Evolutionary conservation across 2,329 filamentous ascomycete genomes (phyloP).

Genomic region (Nigrospora oryzae): DNA sequence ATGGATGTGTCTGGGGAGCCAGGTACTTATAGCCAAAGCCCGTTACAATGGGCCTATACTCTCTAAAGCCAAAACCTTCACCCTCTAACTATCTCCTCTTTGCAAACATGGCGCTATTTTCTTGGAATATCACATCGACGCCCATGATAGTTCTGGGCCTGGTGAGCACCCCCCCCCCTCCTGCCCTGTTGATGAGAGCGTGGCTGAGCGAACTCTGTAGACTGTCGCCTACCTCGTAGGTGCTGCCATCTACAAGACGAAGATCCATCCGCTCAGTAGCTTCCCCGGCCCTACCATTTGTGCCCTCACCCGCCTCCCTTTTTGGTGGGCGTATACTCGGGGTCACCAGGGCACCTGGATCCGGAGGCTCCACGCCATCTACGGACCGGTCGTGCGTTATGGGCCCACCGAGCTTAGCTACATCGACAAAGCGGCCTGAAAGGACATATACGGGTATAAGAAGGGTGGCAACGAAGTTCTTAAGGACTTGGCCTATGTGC

Average conservation of each 20-base stretch:
- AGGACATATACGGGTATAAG: conserved; percentile 2
- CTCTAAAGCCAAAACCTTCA: too few relatives aligned
- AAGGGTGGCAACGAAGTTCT: conserved; percentile 4
- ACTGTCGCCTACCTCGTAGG: background rate
- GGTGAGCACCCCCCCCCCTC: too few relatives aligned
- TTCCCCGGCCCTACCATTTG: background rate
- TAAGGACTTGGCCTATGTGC: background rate
- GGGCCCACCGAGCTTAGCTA: conserved; percentile 1
- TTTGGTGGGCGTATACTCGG: background rate
- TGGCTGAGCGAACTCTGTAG: too few relatives aligned
- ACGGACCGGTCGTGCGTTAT: conserved; percentile 1
- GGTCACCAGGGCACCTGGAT: conserved; percentile 1
- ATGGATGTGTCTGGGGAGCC: too few relatives aligned
- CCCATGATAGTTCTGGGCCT: too few relatives aligned
- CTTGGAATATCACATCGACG: too few relatives aligned
- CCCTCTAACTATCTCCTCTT: too few relatives aligned
- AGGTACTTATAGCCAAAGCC: too few relatives aligned
- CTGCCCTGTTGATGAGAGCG: too few relatives aligned
- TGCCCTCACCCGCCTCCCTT: conserved; percentile 1
- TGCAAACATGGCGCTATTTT: too few relatives aligned
- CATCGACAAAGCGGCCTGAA: conserved; percentile 2
- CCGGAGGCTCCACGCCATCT: background rate
- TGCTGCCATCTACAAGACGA: background rate
- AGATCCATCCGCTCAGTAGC: background rate
- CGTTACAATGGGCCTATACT: too few relatives aligned